Percentiles rank a stretch among this genome's conserved stretches.
Conservation (phyloP, 352 stramenopile genomes). For the Globisporangium viniferum region DNA sequence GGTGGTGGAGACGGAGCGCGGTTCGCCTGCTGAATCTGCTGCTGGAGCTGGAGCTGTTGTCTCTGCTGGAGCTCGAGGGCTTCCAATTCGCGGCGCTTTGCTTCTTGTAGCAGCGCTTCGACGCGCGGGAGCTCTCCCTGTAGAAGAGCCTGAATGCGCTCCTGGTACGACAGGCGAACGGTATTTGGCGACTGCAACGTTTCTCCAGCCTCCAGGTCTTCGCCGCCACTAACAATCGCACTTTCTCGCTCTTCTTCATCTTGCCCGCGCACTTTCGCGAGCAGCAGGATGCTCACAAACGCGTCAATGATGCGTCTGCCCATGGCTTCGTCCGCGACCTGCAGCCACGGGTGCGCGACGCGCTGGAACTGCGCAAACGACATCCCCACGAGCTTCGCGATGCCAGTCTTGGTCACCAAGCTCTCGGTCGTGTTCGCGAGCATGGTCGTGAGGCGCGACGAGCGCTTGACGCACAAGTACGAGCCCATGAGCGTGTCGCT, state of each 20-base stretch:
- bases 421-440: constrained; percentile 49
- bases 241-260: not conserved
- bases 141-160: constrained; percentile 56
- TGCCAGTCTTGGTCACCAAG: constrained; percentile 35
- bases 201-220: constrained; percentile 27
- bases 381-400: constrained; percentile 36
- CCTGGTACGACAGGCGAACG: constrained; percentile 42
- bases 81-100: constrained; percentile 17
- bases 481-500: constrained; percentile 34
- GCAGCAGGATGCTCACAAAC: constrained; percentile 48
- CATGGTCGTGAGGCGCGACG: constrained; percentile 41
- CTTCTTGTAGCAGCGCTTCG: constrained; percentile 28
- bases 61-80: constrained; percentile 18
- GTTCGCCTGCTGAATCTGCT: constrained; percentile 18
- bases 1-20: constrained; percentile 4
- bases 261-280: constrained; percentile 32
- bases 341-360: constrained; percentile 45
- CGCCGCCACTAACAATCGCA: not conserved
- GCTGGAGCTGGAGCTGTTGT: not conserved
- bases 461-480: constrained; percentile 53
- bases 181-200: not conserved
- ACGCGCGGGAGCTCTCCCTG: constrained; percentile 41
- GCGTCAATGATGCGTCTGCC: constrained; percentile 52
- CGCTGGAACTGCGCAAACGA: constrained; percentile 60
- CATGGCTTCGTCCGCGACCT: constrained; percentile 60